These are phyloP conservation scores for Tubosaeta sp. DNA, from an alignment of 768 basidiomycete genomes.

Conservation along the genomic window DNA sequence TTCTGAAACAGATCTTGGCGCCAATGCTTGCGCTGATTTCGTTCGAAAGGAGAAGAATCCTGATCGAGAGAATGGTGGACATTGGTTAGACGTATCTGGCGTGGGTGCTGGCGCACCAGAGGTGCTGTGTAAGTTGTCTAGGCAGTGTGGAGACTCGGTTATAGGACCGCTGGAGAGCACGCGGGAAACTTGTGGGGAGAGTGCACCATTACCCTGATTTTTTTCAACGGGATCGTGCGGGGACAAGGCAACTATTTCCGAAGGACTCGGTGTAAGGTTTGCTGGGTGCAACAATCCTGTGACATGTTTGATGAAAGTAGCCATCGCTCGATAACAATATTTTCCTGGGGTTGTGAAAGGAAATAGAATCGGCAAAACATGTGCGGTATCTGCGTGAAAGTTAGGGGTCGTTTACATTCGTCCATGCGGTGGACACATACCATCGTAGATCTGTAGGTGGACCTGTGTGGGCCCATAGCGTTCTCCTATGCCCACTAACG, in stretches of 20 bases:
- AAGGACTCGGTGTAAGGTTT: conserved; percentile 8
- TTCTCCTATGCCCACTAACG: conserved; percentile 50
- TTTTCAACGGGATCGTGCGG: conserved; percentile 3
- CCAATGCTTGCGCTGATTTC: conserved; percentile 10
- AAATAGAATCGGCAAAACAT: conserved; percentile 70
- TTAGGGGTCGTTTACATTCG: conserved; percentile 14
- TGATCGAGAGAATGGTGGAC: conserved; percentile 11
- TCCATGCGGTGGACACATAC: conserved; percentile 31
- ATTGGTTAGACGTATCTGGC: not conserved
- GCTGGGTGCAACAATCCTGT: conserved; percentile 41
- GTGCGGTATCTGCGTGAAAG: conserved; percentile 52
- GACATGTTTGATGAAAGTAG: conserved; percentile 62
- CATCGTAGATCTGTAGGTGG: conserved; percentile 92
- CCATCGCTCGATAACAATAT: conserved; percentile 75
- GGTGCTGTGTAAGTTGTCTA: not conserved
- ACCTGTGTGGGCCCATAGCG: conserved; percentile 66
- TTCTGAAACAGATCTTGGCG: conserved; percentile 18
- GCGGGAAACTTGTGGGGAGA: conserved; percentile 1
- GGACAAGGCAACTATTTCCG: conserved; percentile 1
- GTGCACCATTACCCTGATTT: not conserved
- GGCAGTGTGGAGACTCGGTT: not conserved
- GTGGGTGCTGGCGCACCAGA: not conserved
- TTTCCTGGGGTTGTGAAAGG: conserved; percentile 75
- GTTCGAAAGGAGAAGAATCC: conserved; percentile 12
- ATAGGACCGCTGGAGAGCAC: not conserved